Conservation (phyloP, 495 filamentous ascomycete species). For the Daldinia caldariorum region DNA sequence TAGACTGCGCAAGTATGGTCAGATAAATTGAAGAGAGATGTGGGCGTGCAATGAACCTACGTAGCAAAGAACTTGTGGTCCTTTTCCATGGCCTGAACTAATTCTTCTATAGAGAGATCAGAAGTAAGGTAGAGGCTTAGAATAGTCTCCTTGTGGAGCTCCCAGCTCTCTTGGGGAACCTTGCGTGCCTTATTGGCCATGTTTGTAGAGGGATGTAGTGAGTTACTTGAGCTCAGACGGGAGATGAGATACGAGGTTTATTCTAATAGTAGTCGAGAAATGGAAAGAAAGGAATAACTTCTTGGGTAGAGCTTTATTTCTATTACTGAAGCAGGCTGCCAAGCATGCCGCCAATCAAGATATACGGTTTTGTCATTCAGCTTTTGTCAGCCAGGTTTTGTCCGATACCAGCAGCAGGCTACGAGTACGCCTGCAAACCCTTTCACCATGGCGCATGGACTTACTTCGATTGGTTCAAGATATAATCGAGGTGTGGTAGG, state of each 20-base stretch:
- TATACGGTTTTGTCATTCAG: neutral
- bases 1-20: neutral
- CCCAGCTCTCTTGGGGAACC: slow-evolving; percentile 26
- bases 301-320: neutral
- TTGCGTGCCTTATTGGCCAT: slow-evolving; percentile 27
- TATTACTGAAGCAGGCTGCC: neutral
- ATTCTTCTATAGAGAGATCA: slow-evolving; percentile 16
- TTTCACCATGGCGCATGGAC: too few species aligned
- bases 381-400: slow-evolving; percentile 20
- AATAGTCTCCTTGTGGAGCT: slow-evolving; percentile 34
- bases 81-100: slow-evolving; percentile 29
- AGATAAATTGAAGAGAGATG: neutral
- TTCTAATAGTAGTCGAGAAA: neutral
- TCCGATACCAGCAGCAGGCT: slow-evolving; percentile 5
- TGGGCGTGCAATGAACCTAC: slow-evolving; percentile 6
- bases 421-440: too few species aligned
- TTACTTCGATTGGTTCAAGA: too few species aligned
- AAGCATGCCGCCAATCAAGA: neutral
- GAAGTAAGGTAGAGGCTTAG: slow-evolving; percentile 24
- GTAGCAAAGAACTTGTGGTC: slow-evolving; percentile 32
- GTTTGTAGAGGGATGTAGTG: neutral
- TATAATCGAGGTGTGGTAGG: too few species aligned
- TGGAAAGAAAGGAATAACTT: neutral
- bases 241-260: neutral
- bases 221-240: neutral